Evolutionary conservation across 1,284 basidiomycete species (phyloP).

Genomic region (Ganoderma meredithae): DNA sequence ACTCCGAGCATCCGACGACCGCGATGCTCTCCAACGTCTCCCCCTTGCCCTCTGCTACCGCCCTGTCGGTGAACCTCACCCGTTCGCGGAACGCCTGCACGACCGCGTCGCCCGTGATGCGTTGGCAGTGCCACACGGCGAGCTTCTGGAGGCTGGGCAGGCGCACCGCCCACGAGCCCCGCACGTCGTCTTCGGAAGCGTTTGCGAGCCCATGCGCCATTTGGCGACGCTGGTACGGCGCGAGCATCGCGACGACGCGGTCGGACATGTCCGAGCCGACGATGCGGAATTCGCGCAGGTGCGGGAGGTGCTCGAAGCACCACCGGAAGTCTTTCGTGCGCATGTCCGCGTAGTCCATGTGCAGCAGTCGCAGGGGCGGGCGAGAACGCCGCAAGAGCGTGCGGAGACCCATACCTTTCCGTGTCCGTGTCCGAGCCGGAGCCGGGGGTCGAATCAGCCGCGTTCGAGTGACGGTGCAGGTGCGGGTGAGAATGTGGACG

Average conservation of each 20-base stretch:
- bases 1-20: constrained; percentile 56
- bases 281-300: constrained; percentile 69
- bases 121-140: constrained; percentile 66
- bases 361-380: constrained; percentile 67
- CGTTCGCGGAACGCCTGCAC: constrained; percentile 59
- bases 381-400: constrained; percentile 61
- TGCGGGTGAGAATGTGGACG: too few species aligned
- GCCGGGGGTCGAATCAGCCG: not conserved
- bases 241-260: constrained; percentile 65
- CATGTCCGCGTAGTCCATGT: constrained; percentile 83
- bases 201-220: constrained; percentile 24
- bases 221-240: constrained; percentile 45
- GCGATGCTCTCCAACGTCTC: constrained; percentile 51
- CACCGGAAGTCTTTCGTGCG: constrained; percentile 79
- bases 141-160: constrained; percentile 61
- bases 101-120: constrained; percentile 63
- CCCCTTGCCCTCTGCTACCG: constrained; percentile 35
- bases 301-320: constrained; percentile 61
- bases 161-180: constrained; percentile 45
- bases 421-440: not conserved
- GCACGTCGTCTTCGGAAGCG: constrained; percentile 18
- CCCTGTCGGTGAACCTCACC: constrained; percentile 54
- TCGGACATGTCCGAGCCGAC: constrained; percentile 82
- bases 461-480: not conserved
- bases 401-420: constrained; percentile 72